A percentile compares a stretch with the other conserved stretches of the same genome.
Evolutionary conservation across 225 moss, liverwort and hornwort genomes (phyloP).

Genomic region (Pleurozium schreberi): DNA sequence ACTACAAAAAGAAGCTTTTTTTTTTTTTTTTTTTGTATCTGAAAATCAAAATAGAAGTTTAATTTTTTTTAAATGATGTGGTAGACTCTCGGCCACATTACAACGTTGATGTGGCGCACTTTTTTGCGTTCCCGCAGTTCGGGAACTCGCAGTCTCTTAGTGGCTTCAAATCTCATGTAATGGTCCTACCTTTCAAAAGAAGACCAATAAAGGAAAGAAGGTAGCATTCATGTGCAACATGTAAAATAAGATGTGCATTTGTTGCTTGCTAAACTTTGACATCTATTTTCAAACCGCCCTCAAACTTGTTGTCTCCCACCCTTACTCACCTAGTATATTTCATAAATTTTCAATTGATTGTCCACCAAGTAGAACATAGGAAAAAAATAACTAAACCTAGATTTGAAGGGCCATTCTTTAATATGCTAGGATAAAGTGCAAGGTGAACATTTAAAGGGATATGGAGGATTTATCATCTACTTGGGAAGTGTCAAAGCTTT

Average conservation of each 20-base stretch:
- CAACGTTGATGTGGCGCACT: too few species aligned
- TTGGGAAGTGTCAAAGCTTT: neutral
- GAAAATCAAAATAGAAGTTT: too few species aligned
- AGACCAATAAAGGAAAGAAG: neutral
- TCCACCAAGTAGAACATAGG: neutral
- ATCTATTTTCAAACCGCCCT: fast-evolving
- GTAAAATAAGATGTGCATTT: neutral
- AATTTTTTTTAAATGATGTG: too few species aligned
- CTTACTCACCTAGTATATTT: neutral
- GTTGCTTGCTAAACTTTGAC: neutral
- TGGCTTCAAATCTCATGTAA: too few species aligned
- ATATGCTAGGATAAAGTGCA: neutral
- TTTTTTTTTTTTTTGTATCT: too few species aligned
- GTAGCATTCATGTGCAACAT: too few species aligned
- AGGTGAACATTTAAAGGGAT: neutral
- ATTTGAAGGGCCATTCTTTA: neutral
- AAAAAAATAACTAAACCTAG: neutral
- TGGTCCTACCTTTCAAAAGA: neutral
- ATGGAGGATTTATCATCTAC: neutral
- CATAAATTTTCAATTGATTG: neutral
- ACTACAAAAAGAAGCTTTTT: too few species aligned
- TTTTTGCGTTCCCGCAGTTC: too few species aligned
- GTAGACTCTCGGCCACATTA: too few species aligned
- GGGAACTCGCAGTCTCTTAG: too few species aligned
- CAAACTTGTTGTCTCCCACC: neutral